Percentiles rank a stretch among this genome's conserved stretches.
Evolutionary conservation across 805 yeast species (phyloP).

Genomic region (Tetrapisispora fleetii): DNA sequence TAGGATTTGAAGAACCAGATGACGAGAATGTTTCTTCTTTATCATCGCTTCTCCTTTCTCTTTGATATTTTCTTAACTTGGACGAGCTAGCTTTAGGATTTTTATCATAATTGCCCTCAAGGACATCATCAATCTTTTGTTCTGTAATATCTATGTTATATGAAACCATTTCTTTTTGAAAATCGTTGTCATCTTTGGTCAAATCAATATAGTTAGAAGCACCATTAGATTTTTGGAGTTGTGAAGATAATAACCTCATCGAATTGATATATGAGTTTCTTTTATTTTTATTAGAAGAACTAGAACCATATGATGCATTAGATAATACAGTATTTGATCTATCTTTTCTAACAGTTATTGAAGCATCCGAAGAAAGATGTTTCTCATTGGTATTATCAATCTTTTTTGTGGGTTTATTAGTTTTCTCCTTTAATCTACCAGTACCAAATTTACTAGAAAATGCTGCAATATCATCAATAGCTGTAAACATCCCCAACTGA

Average conservation of each 20-base stretch:
- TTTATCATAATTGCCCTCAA: not conserved
- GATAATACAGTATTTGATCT: not conserved
- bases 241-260: conserved; percentile 22
- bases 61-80: not conserved
- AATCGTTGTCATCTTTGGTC: not conserved
- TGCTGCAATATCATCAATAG: conserved; percentile 24
- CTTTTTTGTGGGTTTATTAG: not conserved
- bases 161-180: not conserved
- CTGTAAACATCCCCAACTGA: conserved; percentile 18
- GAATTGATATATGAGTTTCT: conserved; percentile 18
- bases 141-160: not conserved
- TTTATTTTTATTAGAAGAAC: not conserved
- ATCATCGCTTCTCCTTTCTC: not conserved
- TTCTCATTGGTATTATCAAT: not conserved
- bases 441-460: conserved; percentile 28
- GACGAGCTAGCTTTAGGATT: not conserved
- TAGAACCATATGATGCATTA: not conserved
- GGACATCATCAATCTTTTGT: not conserved
- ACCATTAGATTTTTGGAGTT: conserved; percentile 10
- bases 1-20: conserved; percentile 24
- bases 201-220: not conserved
- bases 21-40: conserved; percentile 13
- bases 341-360: not conserved
- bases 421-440: conserved; percentile 23
- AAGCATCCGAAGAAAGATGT: not conserved